Base-by-base conservation (phyloP, 805 yeast species). In the Zygosaccharomyces bailii region DNA sequence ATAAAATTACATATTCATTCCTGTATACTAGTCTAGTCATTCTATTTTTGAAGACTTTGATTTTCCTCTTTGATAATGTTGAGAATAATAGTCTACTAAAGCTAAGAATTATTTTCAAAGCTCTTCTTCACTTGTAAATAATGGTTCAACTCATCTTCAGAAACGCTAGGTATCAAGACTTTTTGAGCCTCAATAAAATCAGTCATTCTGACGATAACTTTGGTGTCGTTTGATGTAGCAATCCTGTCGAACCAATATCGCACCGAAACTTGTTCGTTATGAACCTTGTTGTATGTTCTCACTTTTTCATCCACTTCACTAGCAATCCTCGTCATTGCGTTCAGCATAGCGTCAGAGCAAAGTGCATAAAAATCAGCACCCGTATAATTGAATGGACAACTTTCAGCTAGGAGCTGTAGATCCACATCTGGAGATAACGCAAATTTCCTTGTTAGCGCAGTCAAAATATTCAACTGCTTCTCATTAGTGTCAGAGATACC, bases 331-430 rank as follows among this genome's bases (percentile, higher is more conserved):
- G 93, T 86, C 97, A 93, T 91, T 1, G 98, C 96, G 64, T 88
- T 88, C 54, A 91, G 73, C 93, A 91, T 88, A 0, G 98, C 86
- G 65, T 93, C 98, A 0, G 96, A 85, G 60, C 97, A 88, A 47
- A 93, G 69, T 0, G 98, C 99, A 65, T 93, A 93, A 67, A 93
- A 91, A 64, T 93, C 99, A 3, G 99, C 99, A 52, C 99, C 99
- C 0, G 99, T 91, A 60, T 80, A 90, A n/a, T 87, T 88, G 60
- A 81, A 88, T 0, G 96, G 86, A 66, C 97, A 89, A 5, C 67
- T 64, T 13, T 74, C 72, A 0, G 96, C 91, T 19, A 93, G 66
- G 5, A 59, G 56, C 2, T 58, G 55, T 45, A 90, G 67, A 45
- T 83, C 74, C 2, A 90, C 86, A 17, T 77, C 74, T 1, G 73